A percentile compares a stretch with the other conserved stretches of the same genome.
Conservation (phyloP, 2,329 filamentous ascomycete species). For the Verticillium klebahnii region DNA sequence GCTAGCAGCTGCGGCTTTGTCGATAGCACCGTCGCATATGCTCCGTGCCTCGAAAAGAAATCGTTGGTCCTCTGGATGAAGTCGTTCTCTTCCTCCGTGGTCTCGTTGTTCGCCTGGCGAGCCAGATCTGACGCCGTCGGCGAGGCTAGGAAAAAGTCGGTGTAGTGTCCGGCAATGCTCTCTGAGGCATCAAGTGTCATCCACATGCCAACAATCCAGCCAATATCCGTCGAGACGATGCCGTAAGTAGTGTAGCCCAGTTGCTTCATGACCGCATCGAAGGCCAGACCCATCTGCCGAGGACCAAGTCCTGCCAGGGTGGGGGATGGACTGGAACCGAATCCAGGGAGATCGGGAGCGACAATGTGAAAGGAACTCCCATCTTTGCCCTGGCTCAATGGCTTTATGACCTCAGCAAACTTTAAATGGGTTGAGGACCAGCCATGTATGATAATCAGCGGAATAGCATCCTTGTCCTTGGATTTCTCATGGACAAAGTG, state of each 20-base stretch:
- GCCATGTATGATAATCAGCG: constrained; percentile 8
- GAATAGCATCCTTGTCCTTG: constrained; percentile 5
- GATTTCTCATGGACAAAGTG: constrained; percentile 13
- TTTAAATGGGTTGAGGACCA: not conserved
- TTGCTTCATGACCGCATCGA: constrained; percentile 12
- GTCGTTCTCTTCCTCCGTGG: not conserved
- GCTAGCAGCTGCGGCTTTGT: not conserved
- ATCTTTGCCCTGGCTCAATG: no score
- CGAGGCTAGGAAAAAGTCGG: not conserved
- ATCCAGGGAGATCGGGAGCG: constrained; percentile 14
- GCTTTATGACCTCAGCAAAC: no score
- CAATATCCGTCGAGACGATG: constrained; percentile 10
- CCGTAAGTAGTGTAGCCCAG: constrained; percentile 14
- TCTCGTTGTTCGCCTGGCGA: not conserved
- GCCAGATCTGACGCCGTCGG: not conserved
- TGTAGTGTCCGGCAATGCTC: constrained; percentile 5
- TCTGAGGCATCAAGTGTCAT: constrained; percentile 4
- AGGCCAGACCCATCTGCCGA: constrained; percentile 6
- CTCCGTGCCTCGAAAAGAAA: not conserved
- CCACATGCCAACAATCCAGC: constrained; percentile 10
- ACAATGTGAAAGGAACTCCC: constrained; percentile 11
- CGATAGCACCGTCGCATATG: not conserved
- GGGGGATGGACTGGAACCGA: constrained; percentile 16
- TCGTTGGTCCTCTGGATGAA: not conserved
- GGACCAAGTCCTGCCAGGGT: constrained; percentile 8